Evolutionary conservation across 176 grass and related monocot genomes (phyloP).

Genomic region (Ensete glaucum): DNA sequence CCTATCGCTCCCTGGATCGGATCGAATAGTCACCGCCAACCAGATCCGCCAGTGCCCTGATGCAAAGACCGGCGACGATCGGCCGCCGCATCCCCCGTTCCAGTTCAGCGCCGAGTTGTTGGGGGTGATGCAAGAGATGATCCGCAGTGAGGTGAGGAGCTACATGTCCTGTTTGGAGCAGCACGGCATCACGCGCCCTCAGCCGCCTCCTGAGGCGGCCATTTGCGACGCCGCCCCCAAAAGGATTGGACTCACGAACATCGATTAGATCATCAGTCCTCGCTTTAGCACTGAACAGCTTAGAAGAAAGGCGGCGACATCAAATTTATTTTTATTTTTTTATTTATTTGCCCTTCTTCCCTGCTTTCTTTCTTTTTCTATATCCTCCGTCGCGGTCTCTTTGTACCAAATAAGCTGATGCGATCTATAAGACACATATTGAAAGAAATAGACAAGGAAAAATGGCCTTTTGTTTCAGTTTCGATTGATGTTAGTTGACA

Average conservation of each 20-base stretch:
- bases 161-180: conserved; percentile 53
- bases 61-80: neutral
- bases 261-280: conserved; percentile 33
- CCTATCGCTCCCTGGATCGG: neutral
- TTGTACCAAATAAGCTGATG: no score
- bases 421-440: no score
- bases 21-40: neutral
- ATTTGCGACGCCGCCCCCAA: conserved; percentile 34
- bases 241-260: conserved; percentile 56
- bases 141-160: conserved; percentile 75
- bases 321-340: no score
- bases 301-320: no score
- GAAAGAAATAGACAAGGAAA: no score
- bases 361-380: no score
- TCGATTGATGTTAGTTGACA: no score
- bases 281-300: no score
- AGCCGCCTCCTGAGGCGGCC: conserved; percentile 16
- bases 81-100: neutral
- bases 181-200: neutral
- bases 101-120: conserved; percentile 44
- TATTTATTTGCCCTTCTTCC: no score
- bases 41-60: neutral
- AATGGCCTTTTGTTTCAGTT: no score
- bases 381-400: no score
- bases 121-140: conserved; percentile 75